A percentile compares a stretch with the other conserved stretches of the same genome.
Conservation (phyloP, 2,329 filamentous ascomycete genomes). For the Curvularia spicifera region DNA sequence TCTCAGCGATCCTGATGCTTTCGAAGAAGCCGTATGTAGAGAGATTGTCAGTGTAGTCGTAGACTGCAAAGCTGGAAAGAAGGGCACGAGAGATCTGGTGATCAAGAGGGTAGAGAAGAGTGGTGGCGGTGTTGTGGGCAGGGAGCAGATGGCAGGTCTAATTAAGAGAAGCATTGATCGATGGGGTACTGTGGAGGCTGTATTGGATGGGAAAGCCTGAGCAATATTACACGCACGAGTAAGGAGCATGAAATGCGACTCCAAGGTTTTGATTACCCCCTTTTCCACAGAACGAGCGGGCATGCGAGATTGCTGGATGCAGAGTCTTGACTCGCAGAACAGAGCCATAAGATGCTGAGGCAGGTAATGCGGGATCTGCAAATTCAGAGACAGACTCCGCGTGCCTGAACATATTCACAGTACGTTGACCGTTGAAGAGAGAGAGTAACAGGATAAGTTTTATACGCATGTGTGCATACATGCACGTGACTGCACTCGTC, state of each 20-base stretch:
- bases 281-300: not conserved
- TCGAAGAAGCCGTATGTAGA: constrained; percentile 84
- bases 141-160: constrained; percentile 66
- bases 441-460: not conserved
- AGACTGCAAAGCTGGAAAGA: constrained; percentile 67
- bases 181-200: constrained; percentile 64
- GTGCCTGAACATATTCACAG: not conserved
- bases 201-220: constrained; percentile 24
- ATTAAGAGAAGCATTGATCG: constrained; percentile 66
- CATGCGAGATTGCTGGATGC: not conserved
- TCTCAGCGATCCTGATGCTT: constrained; percentile 83
- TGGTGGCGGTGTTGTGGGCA: constrained; percentile 75
- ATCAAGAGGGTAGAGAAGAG: constrained; percentile 79
- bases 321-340: not conserved
- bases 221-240: not conserved
- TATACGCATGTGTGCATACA: not conserved
- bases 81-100: constrained; percentile 69
- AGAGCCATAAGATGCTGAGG: not conserved
- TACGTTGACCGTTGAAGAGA: not conserved
- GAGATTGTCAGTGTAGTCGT: constrained; percentile 86
- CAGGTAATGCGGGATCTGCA: not conserved
- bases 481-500: not conserved
- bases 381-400: not conserved
- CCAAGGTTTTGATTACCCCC: not conserved
- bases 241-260: not conserved